Evolutionary conservation across 345 rosid genomes (phyloP).

Genomic region (Leavenworthia alabamica): DNA sequence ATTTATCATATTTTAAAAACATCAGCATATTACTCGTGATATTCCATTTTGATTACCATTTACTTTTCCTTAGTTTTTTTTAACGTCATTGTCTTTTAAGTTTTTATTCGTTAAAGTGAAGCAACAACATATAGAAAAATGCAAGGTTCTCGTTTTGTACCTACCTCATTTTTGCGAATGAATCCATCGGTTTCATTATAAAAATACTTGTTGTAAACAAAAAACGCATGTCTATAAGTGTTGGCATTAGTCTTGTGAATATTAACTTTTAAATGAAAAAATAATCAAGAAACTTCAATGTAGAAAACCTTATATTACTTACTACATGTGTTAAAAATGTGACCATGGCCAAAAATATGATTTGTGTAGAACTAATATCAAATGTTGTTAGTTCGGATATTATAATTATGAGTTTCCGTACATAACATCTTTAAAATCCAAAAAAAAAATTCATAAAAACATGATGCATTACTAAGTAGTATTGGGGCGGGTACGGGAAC

Average conservation of each 20-base stretch:
- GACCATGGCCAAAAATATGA: too few relatives aligned
- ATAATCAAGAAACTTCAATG: not conserved
- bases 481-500: too few relatives aligned
- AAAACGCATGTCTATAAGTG: too few relatives aligned
- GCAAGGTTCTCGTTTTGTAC: not conserved
- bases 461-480: too few relatives aligned
- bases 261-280: too few relatives aligned
- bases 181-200: not conserved
- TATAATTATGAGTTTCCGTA: too few relatives aligned
- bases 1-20: not conserved
- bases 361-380: too few relatives aligned
- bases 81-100: not conserved
- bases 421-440: too few relatives aligned
- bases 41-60: not conserved
- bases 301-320: not conserved
- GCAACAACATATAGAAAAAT: not conserved
- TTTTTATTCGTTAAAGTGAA: not conserved
- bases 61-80: not conserved
- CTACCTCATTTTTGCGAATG: not conserved
- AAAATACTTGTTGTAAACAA: too few relatives aligned
- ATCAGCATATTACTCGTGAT: slow-evolving; percentile 10
- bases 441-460: too few relatives aligned
- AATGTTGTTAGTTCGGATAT: too few relatives aligned
- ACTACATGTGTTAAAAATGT: not conserved
- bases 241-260: not conserved